Evolutionary conservation across 1,139 yeast genomes (phyloP).

Genomic region (Oligophagozyma castellii): DNA sequence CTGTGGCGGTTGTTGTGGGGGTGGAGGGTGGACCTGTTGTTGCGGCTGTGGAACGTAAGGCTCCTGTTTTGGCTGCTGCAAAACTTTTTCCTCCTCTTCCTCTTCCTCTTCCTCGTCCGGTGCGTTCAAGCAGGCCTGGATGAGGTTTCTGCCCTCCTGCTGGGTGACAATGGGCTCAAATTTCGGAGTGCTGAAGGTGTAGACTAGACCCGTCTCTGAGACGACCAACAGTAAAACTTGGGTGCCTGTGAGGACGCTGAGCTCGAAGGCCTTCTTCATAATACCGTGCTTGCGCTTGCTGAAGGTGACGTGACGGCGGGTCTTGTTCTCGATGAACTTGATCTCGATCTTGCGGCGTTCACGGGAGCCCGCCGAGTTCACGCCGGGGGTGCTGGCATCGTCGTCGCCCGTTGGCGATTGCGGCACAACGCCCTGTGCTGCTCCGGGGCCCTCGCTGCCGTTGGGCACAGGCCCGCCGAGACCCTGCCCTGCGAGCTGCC

Average conservation of each 20-base stretch:
- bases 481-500: no score
- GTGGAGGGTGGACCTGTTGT: conserved; percentile 12
- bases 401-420: no score
- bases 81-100: conserved; percentile 46
- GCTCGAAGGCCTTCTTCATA: conserved; percentile 96
- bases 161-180: conserved; percentile 94
- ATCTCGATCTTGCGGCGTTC: conserved; percentile 96
- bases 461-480: no score
- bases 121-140: conserved; percentile 94
- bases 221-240: conserved; percentile 90
- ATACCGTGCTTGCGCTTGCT: conserved; percentile 97
- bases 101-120: conserved; percentile 45
- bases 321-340: conserved; percentile 91
- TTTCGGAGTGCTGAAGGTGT: conserved; percentile 97
- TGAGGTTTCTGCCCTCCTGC: conserved; percentile 90
- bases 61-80: conserved; percentile 17
- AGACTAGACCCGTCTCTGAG: conserved; percentile 92
- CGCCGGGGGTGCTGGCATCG: no score
- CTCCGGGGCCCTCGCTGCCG: no score
- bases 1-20: conserved; percentile 11
- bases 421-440: no score
- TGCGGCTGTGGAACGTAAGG: conserved; percentile 26
- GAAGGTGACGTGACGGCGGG: conserved; percentile 93
- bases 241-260: conserved; percentile 90
- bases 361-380: no score